These are phyloP conservation scores for Peltaster fructicola DNA, from an alignment of 2,329 filamentous ascomycete species.

Conservation along the genomic window DNA sequence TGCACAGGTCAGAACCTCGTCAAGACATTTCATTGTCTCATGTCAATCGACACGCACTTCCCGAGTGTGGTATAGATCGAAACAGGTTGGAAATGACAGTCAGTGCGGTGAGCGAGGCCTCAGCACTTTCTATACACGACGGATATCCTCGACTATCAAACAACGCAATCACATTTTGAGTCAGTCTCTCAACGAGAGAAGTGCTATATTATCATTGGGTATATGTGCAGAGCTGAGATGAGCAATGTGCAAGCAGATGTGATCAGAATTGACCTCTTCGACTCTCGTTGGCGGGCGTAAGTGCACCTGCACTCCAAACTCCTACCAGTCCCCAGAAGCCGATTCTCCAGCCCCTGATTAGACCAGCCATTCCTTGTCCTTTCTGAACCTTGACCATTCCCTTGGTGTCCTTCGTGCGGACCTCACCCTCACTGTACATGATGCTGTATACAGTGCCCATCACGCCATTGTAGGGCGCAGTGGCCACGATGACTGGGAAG, in stretches of 20 bases:
- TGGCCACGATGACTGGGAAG: constrained; percentile 57
- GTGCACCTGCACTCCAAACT: constrained; percentile 51
- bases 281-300: constrained; percentile 44
- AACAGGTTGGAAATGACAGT: no score
- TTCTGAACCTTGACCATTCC: constrained; percentile 29
- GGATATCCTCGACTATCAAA: no score
- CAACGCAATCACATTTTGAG: no score
- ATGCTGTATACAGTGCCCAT: constrained; percentile 86
- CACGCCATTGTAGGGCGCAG: constrained; percentile 69
- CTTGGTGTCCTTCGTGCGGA: constrained; percentile 16
- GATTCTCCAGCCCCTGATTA: constrained; percentile 60
- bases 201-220: constrained; percentile 1
- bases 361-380: constrained; percentile 50
- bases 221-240: no score
- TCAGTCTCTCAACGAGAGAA: neutral
- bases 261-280: constrained; percentile 21
- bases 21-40: no score
- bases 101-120: no score
- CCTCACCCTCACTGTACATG: constrained; percentile 60
- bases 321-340: constrained; percentile 63
- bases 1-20: no score
- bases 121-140: no score
- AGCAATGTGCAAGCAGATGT: no score
- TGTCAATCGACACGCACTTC: no score
- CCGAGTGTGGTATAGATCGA: no score